Conservation (phyloP, 257 asterid species). For the Ajuga chamaepitys region DNA sequence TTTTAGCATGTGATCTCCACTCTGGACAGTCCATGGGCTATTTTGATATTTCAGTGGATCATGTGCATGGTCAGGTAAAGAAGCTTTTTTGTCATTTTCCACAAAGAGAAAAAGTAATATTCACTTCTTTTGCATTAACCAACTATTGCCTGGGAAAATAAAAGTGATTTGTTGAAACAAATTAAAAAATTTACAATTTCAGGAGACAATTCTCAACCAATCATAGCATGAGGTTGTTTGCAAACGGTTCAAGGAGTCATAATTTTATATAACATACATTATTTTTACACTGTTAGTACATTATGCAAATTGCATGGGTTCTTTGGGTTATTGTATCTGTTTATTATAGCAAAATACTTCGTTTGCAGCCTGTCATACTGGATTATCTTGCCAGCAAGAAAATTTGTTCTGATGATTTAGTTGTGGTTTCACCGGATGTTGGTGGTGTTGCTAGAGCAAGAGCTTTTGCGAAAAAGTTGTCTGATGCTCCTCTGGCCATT, state of each 20-base stretch:
- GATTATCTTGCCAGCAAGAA: constrained; percentile 87
- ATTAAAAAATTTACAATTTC: neutral
- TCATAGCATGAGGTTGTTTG: neutral
- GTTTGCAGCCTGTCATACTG: constrained; percentile 68
- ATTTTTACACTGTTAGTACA: neutral
- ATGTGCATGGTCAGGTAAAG: constrained; percentile 68
- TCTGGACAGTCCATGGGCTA: constrained; percentile 87
- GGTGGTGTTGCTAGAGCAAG: constrained; percentile 90
- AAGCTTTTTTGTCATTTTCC: neutral
- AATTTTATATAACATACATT: neutral
- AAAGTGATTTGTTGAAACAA: neutral
- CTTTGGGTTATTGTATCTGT: neutral
- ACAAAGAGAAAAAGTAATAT: neutral
- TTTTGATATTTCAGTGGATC: constrained; percentile 83
- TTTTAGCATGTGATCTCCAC: constrained; percentile 73
- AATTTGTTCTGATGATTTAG: constrained; percentile 58
- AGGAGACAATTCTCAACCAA: neutral
- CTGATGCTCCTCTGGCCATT: constrained; percentile 83
- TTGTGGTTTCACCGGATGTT: constrained; percentile 85
- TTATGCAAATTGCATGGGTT: constrained; percentile 5
- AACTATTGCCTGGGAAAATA: neutral
- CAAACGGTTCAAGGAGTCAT: neutral
- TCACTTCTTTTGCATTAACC: neutral
- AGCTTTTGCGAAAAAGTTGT: constrained; percentile 75
- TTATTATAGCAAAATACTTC: neutral